phyloP scores from a whole-genome alignment of 306 rosid species.

The Prunus dulcis region DNA sequence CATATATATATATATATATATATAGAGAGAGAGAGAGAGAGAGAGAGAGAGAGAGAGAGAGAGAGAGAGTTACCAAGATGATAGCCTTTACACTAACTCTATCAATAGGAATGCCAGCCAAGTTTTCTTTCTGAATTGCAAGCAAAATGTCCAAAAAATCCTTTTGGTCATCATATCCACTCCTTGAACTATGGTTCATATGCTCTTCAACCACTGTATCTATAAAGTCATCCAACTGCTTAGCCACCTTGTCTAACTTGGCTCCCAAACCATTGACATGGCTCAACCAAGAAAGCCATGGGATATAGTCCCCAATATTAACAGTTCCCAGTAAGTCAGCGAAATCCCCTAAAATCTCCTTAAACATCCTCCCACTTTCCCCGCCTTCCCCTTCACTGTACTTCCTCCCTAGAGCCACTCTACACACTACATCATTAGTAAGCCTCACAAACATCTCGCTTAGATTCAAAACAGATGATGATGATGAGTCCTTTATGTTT shows the following conservation, averaged over 20 bases:
- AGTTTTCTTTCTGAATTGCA: slow-evolving; percentile 23
- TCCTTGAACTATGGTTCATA: not conserved
- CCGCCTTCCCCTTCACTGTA: slow-evolving; percentile 28
- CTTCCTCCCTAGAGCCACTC: slow-evolving; percentile 53
- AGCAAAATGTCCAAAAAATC: slow-evolving; percentile 58
- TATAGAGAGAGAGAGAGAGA: not conserved
- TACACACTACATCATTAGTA: slow-evolving; percentile 40
- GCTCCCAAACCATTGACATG: slow-evolving; percentile 35
- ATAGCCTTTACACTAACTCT: slow-evolving; percentile 35
- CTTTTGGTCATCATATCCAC: not conserved
- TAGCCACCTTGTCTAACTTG: slow-evolving; percentile 35
- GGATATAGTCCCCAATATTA: slow-evolving; percentile 42
- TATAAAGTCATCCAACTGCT: slow-evolving; percentile 36
- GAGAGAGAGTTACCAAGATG: slow-evolving; percentile 32
- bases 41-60: not conserved
- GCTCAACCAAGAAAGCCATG: slow-evolving; percentile 53
- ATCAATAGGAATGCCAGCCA: slow-evolving; percentile 38
- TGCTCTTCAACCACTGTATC: slow-evolving; percentile 50
- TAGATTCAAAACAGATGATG: slow-evolving; percentile 23
- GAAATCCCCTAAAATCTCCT: slow-evolving; percentile 25
- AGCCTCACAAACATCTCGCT: slow-evolving; percentile 25
- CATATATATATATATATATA: too few relatives aligned
- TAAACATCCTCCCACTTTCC: slow-evolving; percentile 25
- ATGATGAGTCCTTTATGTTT: slow-evolving; percentile 18
- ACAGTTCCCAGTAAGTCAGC: slow-evolving; percentile 30